A percentile compares a stretch with the other conserved stretches of the same genome.
These are phyloP conservation scores for Hypoxylon sp. DNA, from an alignment of 2,329 filamentous ascomycete genomes.

Conservation along the genomic window DNA sequence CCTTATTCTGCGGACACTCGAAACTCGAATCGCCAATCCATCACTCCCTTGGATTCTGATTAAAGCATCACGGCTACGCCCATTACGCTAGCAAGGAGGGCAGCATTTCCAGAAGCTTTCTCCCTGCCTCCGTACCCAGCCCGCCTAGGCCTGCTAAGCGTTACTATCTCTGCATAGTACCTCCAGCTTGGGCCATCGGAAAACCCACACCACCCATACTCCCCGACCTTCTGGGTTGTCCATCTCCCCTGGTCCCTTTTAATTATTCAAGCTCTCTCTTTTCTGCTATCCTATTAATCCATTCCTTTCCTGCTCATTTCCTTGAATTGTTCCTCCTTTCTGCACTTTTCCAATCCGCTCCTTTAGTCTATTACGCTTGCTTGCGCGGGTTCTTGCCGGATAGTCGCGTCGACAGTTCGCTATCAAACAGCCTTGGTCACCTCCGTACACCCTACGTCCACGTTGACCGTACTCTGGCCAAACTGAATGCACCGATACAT, in stretches of 20 bases:
- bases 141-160: too few relatives aligned
- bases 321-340: constrained; percentile 31
- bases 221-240: constrained; percentile 46
- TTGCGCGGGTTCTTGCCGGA: constrained; percentile 19
- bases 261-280: constrained; percentile 39
- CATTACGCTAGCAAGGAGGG: constrained; percentile 46
- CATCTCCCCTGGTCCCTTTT: constrained; percentile 44
- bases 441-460: constrained; percentile 12
- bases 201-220: too few relatives aligned
- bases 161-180: constrained; percentile 15
- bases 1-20: constrained; percentile 19
- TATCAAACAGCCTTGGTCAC: constrained; percentile 35
- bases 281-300: constrained; percentile 36
- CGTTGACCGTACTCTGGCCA: constrained; percentile 25
- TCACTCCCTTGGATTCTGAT: constrained; percentile 46
- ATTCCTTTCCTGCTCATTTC: constrained; percentile 37
- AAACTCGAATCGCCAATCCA: constrained; percentile 42
- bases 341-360: constrained; percentile 23
- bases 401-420: constrained; percentile 10
- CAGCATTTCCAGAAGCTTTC: constrained; percentile 49
- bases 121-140: too few relatives aligned
- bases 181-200: constrained; percentile 42
- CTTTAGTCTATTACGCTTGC: constrained; percentile 18
- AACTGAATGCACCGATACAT: constrained; percentile 50
- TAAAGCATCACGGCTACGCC: constrained; percentile 32